Evolutionary conservation across 2,329 filamentous ascomycete species (phyloP).

Genomic region (Colletotrichum agaves): DNA sequence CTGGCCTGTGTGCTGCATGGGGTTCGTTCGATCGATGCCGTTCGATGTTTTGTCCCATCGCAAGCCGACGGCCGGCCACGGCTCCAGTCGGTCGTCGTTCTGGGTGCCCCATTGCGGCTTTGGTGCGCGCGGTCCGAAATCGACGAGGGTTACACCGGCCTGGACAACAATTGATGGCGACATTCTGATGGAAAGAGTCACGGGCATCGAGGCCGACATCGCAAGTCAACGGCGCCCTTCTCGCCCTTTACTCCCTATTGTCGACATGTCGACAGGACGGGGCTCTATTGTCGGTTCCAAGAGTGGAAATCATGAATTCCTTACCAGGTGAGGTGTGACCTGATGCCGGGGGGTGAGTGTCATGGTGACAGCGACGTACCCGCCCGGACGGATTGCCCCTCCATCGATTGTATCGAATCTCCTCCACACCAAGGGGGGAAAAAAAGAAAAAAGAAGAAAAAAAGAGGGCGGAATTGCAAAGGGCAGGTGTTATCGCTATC

Average conservation of each 20-base stretch:
- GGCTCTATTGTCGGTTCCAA: not conserved
- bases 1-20: not conserved
- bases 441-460: not conserved
- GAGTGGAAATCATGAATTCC: not conserved
- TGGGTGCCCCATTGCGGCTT: conserved; percentile 35
- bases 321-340: not conserved
- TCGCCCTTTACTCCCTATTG: conserved; percentile 13
- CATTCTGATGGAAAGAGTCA: not conserved
- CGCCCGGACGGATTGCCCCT: not conserved
- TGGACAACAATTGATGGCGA: not conserved
- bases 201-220: conserved; percentile 9
- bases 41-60: conserved; percentile 26
- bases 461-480: conserved; percentile 19
- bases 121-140: conserved; percentile 35
- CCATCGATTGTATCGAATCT: not conserved
- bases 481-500: conserved; percentile 31
- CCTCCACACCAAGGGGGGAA: too few species aligned
- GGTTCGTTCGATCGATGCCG: not conserved
- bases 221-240: conserved; percentile 27
- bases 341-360: not conserved
- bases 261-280: conserved; percentile 17
- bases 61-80: conserved; percentile 36
- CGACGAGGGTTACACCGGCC: conserved; percentile 5
- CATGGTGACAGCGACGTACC: not conserved
- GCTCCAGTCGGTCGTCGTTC: conserved; percentile 36